Evolutionary conservation across 495 filamentous ascomycete genomes (phyloP).

Genomic region (Aspergillus nidulans): DNA sequence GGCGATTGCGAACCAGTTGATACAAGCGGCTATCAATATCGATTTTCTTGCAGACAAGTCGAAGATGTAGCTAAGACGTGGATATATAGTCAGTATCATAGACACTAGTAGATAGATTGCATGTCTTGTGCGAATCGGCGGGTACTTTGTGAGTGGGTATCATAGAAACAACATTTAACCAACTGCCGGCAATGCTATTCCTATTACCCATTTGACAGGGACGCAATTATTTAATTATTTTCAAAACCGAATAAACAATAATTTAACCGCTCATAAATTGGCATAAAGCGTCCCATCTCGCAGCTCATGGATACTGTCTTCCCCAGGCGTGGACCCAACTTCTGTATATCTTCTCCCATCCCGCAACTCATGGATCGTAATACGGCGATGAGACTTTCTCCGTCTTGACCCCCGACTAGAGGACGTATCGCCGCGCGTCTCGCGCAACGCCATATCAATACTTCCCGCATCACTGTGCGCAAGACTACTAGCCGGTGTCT

Average conservation of each 20-base stretch:
- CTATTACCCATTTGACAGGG: background rate
- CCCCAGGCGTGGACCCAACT: slow-evolving; percentile 32
- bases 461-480: slow-evolving; percentile 36
- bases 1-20: slow-evolving; percentile 76
- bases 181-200: background rate
- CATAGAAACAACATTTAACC: background rate
- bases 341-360: slow-evolving; percentile 43
- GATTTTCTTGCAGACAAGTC: slow-evolving; percentile 43
- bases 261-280: slow-evolving; percentile 24
- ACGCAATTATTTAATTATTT: background rate
- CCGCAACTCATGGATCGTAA: slow-evolving; percentile 43
- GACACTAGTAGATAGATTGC: background rate
- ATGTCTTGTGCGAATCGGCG: background rate
- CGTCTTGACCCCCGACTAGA: slow-evolving; percentile 32
- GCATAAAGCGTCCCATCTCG: slow-evolving; percentile 45
- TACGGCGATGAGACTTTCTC: slow-evolving; percentile 30
- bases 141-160: background rate
- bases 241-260: background rate
- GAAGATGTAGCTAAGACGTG: slow-evolving; percentile 27
- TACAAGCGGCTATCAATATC: slow-evolving; percentile 45
- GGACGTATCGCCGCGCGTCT: slow-evolving; percentile 16
- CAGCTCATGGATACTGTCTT: slow-evolving; percentile 41
- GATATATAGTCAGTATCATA: slow-evolving; percentile 4
- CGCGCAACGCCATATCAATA: slow-evolving; percentile 20
- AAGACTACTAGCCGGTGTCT: slow-evolving; percentile 26